Evolutionary conservation across 2,329 filamentous ascomycete genomes (phyloP).

Genomic region (Aspergillus alliaceus): DNA sequence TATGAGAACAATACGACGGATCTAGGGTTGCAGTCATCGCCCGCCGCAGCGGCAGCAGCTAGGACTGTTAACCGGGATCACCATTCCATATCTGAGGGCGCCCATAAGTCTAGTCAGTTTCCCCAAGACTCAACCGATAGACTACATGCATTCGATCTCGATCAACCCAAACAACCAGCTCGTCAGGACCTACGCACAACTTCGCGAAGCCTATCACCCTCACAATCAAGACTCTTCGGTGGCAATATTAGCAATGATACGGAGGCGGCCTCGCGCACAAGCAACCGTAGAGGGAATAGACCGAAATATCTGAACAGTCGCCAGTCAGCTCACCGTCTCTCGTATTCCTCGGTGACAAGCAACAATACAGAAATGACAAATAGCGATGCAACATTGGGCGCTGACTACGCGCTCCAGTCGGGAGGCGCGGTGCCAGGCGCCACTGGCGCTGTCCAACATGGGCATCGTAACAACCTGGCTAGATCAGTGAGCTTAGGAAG

Average conservation of each 20-base stretch:
- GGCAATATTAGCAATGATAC: constrained; percentile 27
- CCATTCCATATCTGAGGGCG: constrained; percentile 28
- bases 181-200: constrained; percentile 25
- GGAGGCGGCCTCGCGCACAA: constrained; percentile 20
- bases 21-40: constrained; percentile 46
- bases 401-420: constrained; percentile 79
- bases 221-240: constrained; percentile 25
- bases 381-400: constrained; percentile 72
- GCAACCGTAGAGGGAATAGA: constrained; percentile 42
- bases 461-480: constrained; percentile 54
- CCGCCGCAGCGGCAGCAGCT: constrained; percentile 44
- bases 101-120: constrained; percentile 17
- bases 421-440: constrained; percentile 67
- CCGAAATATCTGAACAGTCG: constrained; percentile 58
- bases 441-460: constrained; percentile 19
- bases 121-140: constrained; percentile 23
- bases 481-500: constrained; percentile 85
- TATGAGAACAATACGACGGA: constrained; percentile 36
- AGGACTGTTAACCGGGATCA: constrained; percentile 41
- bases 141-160: constrained; percentile 20
- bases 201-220: constrained; percentile 30
- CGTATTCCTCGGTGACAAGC: constrained; percentile 56
- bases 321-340: constrained; percentile 59
- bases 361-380: constrained; percentile 59
- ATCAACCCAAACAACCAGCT: constrained; percentile 27